phyloP scores from a whole-genome alignment of 257 asterid genomes.

The Handroanthus guayacan region DNA sequence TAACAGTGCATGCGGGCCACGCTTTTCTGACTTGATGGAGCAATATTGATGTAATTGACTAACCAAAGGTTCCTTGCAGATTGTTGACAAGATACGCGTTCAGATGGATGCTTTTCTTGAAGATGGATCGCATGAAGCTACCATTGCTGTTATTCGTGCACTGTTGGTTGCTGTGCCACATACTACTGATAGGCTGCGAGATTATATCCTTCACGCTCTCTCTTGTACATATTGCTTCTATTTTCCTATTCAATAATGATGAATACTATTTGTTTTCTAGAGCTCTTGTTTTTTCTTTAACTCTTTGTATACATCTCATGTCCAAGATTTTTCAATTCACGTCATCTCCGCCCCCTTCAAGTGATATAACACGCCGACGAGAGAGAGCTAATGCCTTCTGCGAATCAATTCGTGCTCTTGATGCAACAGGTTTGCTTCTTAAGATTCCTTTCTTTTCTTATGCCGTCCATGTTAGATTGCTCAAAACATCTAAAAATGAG shows the following conservation, averaged over 20 bases:
- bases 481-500: not conserved
- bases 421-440: conserved; percentile 82
- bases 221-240: conserved; percentile 22
- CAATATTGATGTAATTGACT: conserved; percentile 39
- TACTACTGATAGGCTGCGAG: conserved; percentile 84
- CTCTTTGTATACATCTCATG: conserved; percentile 66
- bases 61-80: conserved; percentile 51
- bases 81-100: conserved; percentile 94
- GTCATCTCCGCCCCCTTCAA: conserved; percentile 70
- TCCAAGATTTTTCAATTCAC: conserved; percentile 93
- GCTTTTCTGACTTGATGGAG: conserved; percentile 27
- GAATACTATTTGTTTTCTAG: conserved; percentile 14
- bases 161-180: conserved; percentile 89
- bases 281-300: conserved; percentile 53
- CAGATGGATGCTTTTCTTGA: conserved; percentile 99
- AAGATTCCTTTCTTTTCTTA: conserved; percentile 20
- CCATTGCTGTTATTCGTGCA: conserved; percentile 90
- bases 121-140: conserved; percentile 99
- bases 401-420: conserved; percentile 98
- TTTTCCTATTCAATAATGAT: conserved; percentile 21
- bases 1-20: conserved; percentile 24
- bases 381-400: conserved; percentile 93
- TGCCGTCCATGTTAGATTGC: conserved; percentile 1
- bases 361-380: conserved; percentile 67
- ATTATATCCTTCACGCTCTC: conserved; percentile 79